phyloP scores from a whole-genome alignment of 106 monocot species.

The Amphibolis antarctica region DNA sequence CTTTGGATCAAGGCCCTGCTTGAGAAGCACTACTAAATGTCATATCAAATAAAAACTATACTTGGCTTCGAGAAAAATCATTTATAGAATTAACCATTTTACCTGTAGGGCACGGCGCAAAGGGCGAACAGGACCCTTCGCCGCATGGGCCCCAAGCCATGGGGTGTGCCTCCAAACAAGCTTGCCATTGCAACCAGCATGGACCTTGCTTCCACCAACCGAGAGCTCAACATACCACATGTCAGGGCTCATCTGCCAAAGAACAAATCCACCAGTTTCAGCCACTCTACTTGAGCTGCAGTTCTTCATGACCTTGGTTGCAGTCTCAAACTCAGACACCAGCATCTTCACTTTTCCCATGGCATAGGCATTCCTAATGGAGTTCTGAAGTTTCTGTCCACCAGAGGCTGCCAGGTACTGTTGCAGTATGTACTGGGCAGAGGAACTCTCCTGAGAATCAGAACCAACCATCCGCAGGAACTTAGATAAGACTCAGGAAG shows the following conservation, averaged over 20 bases:
- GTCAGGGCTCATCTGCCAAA: constrained; percentile 62
- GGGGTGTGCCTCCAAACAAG: constrained; percentile 58
- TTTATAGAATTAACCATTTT: not conserved
- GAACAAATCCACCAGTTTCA: constrained; percentile 43
- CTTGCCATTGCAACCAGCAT: constrained; percentile 59
- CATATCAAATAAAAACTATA: not conserved
- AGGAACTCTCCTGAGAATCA: constrained; percentile 31
- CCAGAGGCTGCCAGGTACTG: constrained; percentile 49
- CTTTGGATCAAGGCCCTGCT: constrained; percentile 58
- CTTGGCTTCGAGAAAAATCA: not conserved
- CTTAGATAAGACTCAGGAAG: no score
- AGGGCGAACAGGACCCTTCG: constrained; percentile 56
- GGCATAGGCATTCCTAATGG: constrained; percentile 41
- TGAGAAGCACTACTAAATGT: not conserved
- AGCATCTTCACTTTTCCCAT: constrained; percentile 40
- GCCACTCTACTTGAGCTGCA: constrained; percentile 17
- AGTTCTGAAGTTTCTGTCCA: constrained; percentile 39
- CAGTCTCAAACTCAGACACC: constrained; percentile 11
- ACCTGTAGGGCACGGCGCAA: constrained; percentile 59
- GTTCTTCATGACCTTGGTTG: constrained; percentile 29
- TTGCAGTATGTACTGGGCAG: constrained; percentile 61
- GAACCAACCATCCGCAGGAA: not conserved
- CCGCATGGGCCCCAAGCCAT: constrained; percentile 56
- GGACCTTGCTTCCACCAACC: constrained; percentile 44
- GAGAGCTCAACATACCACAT: constrained; percentile 75